Evolutionary conservation across 2,329 filamentous ascomycete genomes (phyloP), one percentile per base, ranked within the genome.

Genomic region (Aspergillus oerlinghausenensis): DNA sequence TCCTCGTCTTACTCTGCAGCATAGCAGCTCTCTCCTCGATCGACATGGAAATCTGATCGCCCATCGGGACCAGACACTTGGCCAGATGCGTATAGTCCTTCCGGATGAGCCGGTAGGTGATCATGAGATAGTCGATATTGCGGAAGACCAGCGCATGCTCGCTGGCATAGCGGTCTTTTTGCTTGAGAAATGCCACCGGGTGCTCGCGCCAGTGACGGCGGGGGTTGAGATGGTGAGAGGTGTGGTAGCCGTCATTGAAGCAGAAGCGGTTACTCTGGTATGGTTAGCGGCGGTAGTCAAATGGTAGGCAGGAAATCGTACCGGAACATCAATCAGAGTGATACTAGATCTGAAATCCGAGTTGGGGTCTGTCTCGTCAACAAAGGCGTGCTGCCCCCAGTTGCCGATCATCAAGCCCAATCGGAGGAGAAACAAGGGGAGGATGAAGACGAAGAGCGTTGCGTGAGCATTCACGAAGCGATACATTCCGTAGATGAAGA

Each of bases 191-290:
- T 6, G 88, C 83, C 11, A 85, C 78, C 0, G 89, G 89, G 64
- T 92, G 89, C 21, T 92, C 88, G 56, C 89, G 85, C 89, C 89
- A 93, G 75, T 92, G 90, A 1, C 89, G 84, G 28, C 58, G 59
- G 2, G 64, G 64, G 49, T 66, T 58, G 7, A 66, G 54, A 40
- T 66, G 64, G 49, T 66, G 64, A 8, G 88, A 90, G 6, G 88
- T 92, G 73, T 92, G 88, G 71, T 91, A 92, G 61, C 89, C 89
- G 65, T 92, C 89, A 65, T 92, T 92, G 80, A 87, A 92, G 75
- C 88, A 92, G 73, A 87, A 87, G 38, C 89, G 87, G 71, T 92
- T 92, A 73, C 86, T 89, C 88, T 91, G 64, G 17, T 25, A 32
- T 32, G 43, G 25, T 48, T 51, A 14, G 26, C 1, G 35, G 2